phyloP scores from a whole-genome alignment of 345 rosid species.

The Syzygium jambos region DNA sequence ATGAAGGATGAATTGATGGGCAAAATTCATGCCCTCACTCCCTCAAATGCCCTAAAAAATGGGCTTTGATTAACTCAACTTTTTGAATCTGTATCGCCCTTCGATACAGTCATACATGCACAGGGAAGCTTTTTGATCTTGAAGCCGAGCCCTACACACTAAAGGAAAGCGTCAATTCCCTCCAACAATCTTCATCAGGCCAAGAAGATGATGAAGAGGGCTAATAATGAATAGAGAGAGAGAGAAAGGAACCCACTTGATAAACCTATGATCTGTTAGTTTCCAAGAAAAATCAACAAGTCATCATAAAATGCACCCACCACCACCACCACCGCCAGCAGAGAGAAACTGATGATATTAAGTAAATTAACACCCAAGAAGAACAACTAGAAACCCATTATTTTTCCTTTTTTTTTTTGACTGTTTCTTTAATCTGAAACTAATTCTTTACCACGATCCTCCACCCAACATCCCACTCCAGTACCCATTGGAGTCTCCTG shows the following conservation, averaged over 20 bases:
- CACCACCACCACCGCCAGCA: not conserved
- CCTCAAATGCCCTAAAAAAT: not conserved
- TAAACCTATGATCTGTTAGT: slow-evolving; percentile 8
- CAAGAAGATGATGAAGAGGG: not conserved
- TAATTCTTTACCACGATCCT: slow-evolving; percentile 73
- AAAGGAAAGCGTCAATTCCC: not conserved
- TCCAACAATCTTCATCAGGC: not conserved
- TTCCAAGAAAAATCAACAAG: slow-evolving; percentile 7
- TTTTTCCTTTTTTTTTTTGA: slow-evolving; percentile 5
- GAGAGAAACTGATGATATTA: slow-evolving; percentile 2
- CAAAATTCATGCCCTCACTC: not conserved
- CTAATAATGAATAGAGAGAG: not conserved
- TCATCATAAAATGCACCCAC: not conserved
- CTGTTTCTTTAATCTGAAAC: not conserved
- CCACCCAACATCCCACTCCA: slow-evolving; percentile 98
- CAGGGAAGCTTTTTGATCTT: not conserved
- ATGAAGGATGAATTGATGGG: not conserved
- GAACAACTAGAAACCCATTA: slow-evolving; percentile 4
- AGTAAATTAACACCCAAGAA: not conserved
- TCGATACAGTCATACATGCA: not conserved
- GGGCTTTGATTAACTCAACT: not conserved
- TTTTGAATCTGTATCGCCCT: not conserved
- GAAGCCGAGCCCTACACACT: not conserved
- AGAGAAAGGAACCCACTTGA: slow-evolving; percentile 5
- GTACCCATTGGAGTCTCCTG: slow-evolving; percentile 55